phyloP scores from a whole-genome alignment of 1,139 yeast species.

The Candida tetrigidarum region DNA sequence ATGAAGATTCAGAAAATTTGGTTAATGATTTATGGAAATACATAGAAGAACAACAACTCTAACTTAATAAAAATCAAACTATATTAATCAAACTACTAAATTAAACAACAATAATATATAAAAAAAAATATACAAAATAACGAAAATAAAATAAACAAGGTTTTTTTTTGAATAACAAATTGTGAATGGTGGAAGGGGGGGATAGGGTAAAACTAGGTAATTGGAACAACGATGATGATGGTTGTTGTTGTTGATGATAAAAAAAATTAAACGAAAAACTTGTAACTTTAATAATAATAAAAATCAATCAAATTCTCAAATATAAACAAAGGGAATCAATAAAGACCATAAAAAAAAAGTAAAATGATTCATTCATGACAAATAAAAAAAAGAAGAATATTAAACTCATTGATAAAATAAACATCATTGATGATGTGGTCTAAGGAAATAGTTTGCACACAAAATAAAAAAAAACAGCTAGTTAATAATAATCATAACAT shows the following conservation, averaged over 20 bases:
- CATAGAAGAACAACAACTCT: slow-evolving; percentile 15
- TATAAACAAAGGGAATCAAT: background rate
- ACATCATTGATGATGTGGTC: background rate
- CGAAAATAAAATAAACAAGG: slow-evolving; percentile 2
- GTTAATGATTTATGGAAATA: slow-evolving; percentile 41
- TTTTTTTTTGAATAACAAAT: background rate
- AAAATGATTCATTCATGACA: slow-evolving; percentile 2
- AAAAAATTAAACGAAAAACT: slow-evolving; percentile 2
- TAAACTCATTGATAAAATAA: slow-evolving; percentile 1
- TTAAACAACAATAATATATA: background rate
- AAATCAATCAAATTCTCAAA: background rate
- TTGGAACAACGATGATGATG: background rate
- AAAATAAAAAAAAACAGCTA: background rate
- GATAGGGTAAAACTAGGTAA: too few relatives aligned
- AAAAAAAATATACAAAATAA: slow-evolving; percentile 2
- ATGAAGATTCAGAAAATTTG: slow-evolving; percentile 56
- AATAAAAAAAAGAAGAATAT: slow-evolving; percentile 5
- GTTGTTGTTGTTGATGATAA: background rate
- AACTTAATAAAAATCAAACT: background rate
- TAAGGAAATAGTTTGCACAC: too few relatives aligned
- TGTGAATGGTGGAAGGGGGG: too few relatives aligned
- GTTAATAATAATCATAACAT: background rate
- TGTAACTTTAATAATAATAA: background rate
- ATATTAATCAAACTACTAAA: background rate
- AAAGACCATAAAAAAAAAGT: background rate